Conservation (phyloP, 164 flowering plant species). For the Piper longum region DNA sequence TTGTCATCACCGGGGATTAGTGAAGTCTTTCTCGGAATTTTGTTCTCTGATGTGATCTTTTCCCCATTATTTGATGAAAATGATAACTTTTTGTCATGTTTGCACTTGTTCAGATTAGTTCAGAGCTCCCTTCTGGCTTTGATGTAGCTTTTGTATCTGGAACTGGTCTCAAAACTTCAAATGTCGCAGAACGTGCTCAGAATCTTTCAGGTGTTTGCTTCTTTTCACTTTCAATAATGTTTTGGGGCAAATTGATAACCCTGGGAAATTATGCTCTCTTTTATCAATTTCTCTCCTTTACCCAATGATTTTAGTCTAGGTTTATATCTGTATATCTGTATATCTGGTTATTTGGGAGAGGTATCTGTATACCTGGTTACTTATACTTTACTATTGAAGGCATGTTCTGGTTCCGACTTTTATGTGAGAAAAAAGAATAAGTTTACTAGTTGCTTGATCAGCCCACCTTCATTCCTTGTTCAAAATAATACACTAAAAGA, state of each 20-base stretch:
- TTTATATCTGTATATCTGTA: too few species aligned
- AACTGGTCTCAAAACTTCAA: constrained; percentile 32
- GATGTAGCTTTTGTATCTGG: constrained; percentile 78
- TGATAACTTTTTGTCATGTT: neutral
- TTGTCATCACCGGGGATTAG: neutral
- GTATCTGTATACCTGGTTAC: too few species aligned
- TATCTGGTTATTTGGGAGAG: too few species aligned
- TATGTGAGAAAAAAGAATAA: too few species aligned
- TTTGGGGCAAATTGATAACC: neutral
- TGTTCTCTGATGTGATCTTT: neutral
- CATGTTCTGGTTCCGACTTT: too few species aligned
- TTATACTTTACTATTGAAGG: too few species aligned
- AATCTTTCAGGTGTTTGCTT: constrained; percentile 53
- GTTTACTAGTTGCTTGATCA: too few species aligned
- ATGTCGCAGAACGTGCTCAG: constrained; percentile 46
- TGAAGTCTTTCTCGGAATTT: too few species aligned
- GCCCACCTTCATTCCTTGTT: too few species aligned
- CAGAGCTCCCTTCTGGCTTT: constrained; percentile 46
- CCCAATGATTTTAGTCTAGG: too few species aligned
- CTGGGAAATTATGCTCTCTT: neutral
- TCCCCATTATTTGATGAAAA: neutral
- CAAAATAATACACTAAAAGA: too few species aligned
- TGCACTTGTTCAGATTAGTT: constrained; percentile 49
- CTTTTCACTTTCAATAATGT: neutral
- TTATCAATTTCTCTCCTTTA: too few species aligned